A percentile compares a stretch with the other conserved stretches of the same genome.
Evolutionary conservation across 2,329 filamentous ascomycete species (phyloP).

Genomic region (Aspergillus niger): DNA sequence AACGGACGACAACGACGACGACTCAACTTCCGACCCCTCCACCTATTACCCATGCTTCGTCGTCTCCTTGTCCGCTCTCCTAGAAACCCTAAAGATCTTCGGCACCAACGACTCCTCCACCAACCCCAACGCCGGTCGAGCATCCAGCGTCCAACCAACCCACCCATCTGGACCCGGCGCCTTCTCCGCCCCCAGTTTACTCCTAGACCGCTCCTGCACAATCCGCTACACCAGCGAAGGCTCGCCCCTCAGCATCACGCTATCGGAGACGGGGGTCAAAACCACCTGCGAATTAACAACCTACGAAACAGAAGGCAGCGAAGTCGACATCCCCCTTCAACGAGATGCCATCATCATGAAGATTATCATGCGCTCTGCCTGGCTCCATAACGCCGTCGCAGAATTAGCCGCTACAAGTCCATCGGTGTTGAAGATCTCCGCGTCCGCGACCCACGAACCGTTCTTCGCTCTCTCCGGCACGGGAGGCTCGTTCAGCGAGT

Average conservation of each 20-base stretch:
- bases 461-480: constrained; percentile 73
- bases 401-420: constrained; percentile 68
- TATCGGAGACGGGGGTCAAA: constrained; percentile 82
- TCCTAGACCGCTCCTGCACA: constrained; percentile 82
- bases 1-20: constrained; percentile 31
- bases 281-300: constrained; percentile 90
- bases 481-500: constrained; percentile 61
- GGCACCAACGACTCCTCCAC: constrained; percentile 68
- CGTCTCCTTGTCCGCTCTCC: constrained; percentile 79
- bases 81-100: constrained; percentile 95
- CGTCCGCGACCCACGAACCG: constrained; percentile 61
- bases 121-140: constrained; percentile 24
- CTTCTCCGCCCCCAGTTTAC: constrained; percentile 80
- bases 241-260: constrained; percentile 76
- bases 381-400: constrained; percentile 54
- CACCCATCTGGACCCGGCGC: constrained; percentile 61
- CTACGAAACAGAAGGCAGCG: constrained; percentile 70
- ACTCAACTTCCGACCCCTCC: constrained; percentile 38
- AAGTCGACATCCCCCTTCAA: constrained; percentile 74
- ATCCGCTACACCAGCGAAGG: constrained; percentile 76
- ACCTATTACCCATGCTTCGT: constrained; percentile 70
- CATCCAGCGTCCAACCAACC: constrained; percentile 34
- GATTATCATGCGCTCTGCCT: constrained; percentile 78
- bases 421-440: constrained; percentile 68
- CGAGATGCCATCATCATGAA: constrained; percentile 80